phyloP scores from a whole-genome alignment of 305 asterid genomes.

The Solanum aculeatissimum region DNA sequence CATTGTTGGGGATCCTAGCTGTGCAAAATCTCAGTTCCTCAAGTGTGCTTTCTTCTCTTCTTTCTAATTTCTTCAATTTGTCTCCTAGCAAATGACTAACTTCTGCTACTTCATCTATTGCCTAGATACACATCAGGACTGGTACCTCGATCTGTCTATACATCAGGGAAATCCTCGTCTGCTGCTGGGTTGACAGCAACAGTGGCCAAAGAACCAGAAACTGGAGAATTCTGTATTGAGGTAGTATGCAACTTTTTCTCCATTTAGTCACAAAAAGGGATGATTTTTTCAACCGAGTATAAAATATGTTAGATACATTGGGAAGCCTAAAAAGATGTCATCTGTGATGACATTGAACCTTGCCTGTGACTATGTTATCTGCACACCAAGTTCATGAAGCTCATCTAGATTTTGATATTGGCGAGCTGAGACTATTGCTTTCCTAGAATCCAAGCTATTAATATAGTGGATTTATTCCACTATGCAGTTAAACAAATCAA shows the following conservation, averaged over 20 bases:
- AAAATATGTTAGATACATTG: not conserved
- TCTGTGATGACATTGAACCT: not conserved
- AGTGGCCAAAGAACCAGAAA: slow-evolving; percentile 98
- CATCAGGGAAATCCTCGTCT: slow-evolving; percentile 95
- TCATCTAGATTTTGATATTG: not conserved
- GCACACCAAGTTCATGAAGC: not conserved
- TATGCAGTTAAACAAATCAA: not conserved
- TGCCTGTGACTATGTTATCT: not conserved
- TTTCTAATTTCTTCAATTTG: not conserved
- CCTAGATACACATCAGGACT: slow-evolving; percentile 74
- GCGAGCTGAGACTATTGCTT: not conserved
- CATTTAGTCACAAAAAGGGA: not conserved
- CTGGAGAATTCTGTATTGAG: slow-evolving; percentile 98
- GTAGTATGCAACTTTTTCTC: slow-evolving; percentile 15
- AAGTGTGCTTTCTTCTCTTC: slow-evolving; percentile 33
- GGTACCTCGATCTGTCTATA: slow-evolving; percentile 92
- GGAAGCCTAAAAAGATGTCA: not conserved
- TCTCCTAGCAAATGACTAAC: not conserved
- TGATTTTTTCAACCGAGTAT: not conserved
- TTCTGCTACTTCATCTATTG: not conserved
- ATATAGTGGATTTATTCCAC: not conserved
- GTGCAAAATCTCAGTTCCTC: slow-evolving; percentile 94
- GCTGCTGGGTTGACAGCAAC: slow-evolving; percentile 99
- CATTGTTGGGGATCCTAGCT: slow-evolving; percentile 98
- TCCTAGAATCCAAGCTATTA: not conserved